Conservation (phyloP, 129 eudicot species). For the Flaveria trinervia region DNA sequence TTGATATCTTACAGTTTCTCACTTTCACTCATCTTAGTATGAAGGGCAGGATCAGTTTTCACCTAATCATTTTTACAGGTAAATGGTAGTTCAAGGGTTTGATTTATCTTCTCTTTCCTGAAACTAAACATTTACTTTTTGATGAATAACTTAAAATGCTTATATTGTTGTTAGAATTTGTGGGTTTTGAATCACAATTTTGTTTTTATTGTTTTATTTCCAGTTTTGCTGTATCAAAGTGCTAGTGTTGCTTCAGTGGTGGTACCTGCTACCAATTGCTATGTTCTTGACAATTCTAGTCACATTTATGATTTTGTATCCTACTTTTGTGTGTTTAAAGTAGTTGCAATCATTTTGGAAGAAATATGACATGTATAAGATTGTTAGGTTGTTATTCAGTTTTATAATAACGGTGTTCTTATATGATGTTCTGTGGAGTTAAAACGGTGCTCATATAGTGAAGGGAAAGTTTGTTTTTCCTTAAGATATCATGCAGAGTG, state of each 20-base stretch:
- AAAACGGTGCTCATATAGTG: not conserved
- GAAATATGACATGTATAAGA: too few relatives aligned
- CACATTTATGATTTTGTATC: slow-evolving; percentile 89
- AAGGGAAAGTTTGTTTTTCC: slow-evolving; percentile 36
- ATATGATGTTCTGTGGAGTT: too few relatives aligned
- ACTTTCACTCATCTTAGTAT: slow-evolving; percentile 18
- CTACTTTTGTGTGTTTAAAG: slow-evolving; percentile 33
- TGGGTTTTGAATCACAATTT: not conserved
- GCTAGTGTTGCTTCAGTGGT: slow-evolving; percentile 56
- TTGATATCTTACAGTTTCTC: slow-evolving; percentile 4
- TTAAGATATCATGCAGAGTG: slow-evolving; percentile 54
- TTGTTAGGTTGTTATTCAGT: not conserved
- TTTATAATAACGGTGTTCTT: too few relatives aligned
- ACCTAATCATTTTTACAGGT: slow-evolving; percentile 36
- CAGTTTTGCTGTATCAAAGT: slow-evolving; percentile 51
- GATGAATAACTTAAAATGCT: not conserved
- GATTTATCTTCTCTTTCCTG: not conserved
- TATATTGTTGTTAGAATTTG: not conserved
- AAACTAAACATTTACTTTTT: not conserved
- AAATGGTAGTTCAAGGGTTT: slow-evolving; percentile 6
- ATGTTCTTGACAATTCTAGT: slow-evolving; percentile 81
- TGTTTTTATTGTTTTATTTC: slow-evolving; percentile 7
- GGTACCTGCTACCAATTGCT: slow-evolving; percentile 70
- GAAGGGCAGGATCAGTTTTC: slow-evolving; percentile 26
- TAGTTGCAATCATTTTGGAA: not conserved